These are phyloP conservation scores for Hyaloscypha hepaticicola DNA, from an alignment of 495 filamentous ascomycete species.

Conservation along the genomic window DNA sequence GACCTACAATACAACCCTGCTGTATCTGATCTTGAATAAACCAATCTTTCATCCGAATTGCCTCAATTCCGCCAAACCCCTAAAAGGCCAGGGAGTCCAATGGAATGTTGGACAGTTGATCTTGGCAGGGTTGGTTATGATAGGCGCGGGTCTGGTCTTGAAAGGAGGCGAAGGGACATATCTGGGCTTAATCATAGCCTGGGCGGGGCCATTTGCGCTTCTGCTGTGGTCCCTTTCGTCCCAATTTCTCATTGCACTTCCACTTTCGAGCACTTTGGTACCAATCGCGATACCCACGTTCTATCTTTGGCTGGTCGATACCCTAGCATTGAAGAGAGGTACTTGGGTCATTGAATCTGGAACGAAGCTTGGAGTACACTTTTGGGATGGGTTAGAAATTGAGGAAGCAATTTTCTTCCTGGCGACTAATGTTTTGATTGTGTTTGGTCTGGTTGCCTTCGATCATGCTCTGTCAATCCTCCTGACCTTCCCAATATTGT, in stretches of 20 bases:
- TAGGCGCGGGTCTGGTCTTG: conserved; percentile 41
- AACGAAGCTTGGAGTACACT: conserved; percentile 56
- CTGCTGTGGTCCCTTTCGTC: conserved; percentile 61
- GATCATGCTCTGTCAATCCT: conserved; percentile 61
- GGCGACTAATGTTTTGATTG: conserved; percentile 60
- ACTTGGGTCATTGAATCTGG: conserved; percentile 64
- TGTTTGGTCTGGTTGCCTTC: conserved; percentile 62
- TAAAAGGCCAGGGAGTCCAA: conserved; percentile 28
- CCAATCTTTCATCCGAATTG: conserved; percentile 57
- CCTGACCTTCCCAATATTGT: conserved; percentile 51
- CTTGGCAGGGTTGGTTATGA: conserved; percentile 38
- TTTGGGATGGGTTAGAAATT: conserved; percentile 63
- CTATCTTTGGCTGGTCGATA: conserved; percentile 67
- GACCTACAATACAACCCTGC: conserved; percentile 64
- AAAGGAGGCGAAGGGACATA: conserved; percentile 52
- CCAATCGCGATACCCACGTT: conserved; percentile 62
- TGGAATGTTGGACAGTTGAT: conserved; percentile 41
- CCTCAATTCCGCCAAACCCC: conserved; percentile 37
- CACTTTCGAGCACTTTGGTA: conserved; percentile 46
- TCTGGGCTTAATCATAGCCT: conserved; percentile 63
- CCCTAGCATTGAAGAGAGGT: conserved; percentile 56
- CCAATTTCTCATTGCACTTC: conserved; percentile 56
- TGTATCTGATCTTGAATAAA: conserved; percentile 65
- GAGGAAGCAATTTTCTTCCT: conserved; percentile 73
- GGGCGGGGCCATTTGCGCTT: conserved; percentile 62